Base-by-base conservation (phyloP, 257 asterid species). In the Paulownia fortunei region DNA sequence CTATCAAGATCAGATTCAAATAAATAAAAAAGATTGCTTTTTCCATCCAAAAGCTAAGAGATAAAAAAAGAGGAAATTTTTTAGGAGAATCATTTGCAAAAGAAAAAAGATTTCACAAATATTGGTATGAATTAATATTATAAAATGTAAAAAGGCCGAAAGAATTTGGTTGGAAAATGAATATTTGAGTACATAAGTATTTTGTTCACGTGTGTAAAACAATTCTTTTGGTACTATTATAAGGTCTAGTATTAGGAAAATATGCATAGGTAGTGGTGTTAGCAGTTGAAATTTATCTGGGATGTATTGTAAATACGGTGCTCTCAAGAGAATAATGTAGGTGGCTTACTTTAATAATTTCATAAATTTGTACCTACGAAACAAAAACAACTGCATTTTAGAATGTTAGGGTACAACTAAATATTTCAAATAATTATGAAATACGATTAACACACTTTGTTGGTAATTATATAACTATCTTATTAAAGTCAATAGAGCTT, bases 311-410 rank as follows among this genome's bases (percentile, higher is more conserved):
- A 41, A 39, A 3, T 39, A 24, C 13, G 24, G 15, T 56, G 61
- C 67, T 49, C 18, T 37, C 77, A 59, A 37, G 46, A n/a, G 62
- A 44, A 59, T 78, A 42, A 62, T 58, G 71, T 82, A 61, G 82
- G 80, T 79, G 70, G n/a, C 34, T 24, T 39, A 23, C 51, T 56
- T 56, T 56, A 73, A 36, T 66, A 52, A 54, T 67, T 73, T 41
- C 26, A 73, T 2, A 46, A 69, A 13, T 46, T 5, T 26, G 18
- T 27, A 23, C 56, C 69, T 39, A 52, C 18, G 36, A 18, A 8
- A 62, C 44, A 21, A 72, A 56, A 26, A 36, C 51, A 76, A 52
- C 21, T 65, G 52, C 46, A 10, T 18, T 69, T 75, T 63, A 34
- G 54, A 76, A 49, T 64, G 67, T 5, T 74, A 56, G 18, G 77